phyloP scores from a whole-genome alignment of 805 yeast genomes.

The Barnettozyma vustinii region DNA sequence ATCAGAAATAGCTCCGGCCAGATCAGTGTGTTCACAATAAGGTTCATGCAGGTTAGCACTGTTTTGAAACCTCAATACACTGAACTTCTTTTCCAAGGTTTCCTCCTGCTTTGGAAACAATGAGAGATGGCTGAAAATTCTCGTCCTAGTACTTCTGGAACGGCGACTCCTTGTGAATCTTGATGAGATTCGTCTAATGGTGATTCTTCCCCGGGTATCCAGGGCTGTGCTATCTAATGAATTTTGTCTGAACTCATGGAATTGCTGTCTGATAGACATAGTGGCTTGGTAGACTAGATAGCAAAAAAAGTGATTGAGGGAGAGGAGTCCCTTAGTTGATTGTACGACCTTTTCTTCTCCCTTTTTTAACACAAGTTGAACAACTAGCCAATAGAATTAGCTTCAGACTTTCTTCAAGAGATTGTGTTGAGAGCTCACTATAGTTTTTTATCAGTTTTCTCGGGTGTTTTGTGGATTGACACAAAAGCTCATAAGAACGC shows the following conservation, averaged over 20 bases:
- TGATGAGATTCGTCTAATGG: conserved; percentile 7
- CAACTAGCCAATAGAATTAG: not conserved
- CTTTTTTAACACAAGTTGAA: not conserved
- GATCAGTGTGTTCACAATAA: not conserved
- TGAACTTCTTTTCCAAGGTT: not conserved
- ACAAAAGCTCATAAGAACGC: not conserved
- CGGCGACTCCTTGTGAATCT: conserved; percentile 2
- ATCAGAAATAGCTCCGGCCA: not conserved
- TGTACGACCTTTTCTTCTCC: not conserved
- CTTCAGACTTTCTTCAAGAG: not conserved
- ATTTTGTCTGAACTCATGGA: conserved; percentile 3
- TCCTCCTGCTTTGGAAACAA: not conserved
- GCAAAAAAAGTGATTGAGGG: not conserved
- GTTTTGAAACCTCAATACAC: conserved; percentile 2
- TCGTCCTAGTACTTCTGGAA: not conserved
- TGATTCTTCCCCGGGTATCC: not conserved
- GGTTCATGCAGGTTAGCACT: conserved; percentile 6
- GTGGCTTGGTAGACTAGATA: not conserved
- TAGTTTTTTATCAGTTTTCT: not conserved
- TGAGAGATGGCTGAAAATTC: not conserved
- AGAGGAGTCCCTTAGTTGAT: not conserved
- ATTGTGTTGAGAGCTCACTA: not conserved
- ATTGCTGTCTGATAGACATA: conserved; percentile 2
- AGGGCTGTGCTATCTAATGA: not conserved
- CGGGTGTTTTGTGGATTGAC: not conserved